These are phyloP conservation scores for Pichia manshurica DNA, from an alignment of 805 yeast genomes.

Conservation along the genomic window DNA sequence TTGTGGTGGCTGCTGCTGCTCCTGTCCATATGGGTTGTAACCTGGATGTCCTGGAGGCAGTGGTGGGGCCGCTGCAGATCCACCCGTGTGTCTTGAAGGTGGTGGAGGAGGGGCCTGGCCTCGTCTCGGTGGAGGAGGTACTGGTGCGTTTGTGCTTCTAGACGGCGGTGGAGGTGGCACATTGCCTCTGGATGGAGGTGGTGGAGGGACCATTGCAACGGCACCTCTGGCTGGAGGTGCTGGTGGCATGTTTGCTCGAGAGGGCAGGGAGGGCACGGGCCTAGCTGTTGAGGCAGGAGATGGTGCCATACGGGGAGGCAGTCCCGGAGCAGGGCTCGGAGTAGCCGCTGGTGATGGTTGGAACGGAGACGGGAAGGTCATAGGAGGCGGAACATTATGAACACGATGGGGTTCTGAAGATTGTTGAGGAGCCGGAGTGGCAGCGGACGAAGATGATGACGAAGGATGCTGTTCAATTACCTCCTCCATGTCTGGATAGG, in stretches of 20 bases:
- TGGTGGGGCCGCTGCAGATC: constrained; percentile 5
- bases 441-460: constrained; percentile 11
- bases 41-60: constrained; percentile 8
- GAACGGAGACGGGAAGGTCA: constrained; percentile 6
- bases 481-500: constrained; percentile 8
- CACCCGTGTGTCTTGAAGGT: constrained; percentile 28
- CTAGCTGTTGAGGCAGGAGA: constrained; percentile 24
- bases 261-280: constrained; percentile 6
- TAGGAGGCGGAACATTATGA: constrained; percentile 19
- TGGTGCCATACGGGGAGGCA: constrained; percentile 23
- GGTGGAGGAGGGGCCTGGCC: constrained; percentile 39
- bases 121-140: constrained; percentile 35
- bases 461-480: constrained; percentile 4
- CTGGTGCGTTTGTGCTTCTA: constrained; percentile 24
- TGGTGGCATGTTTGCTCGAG: constrained; percentile 20
- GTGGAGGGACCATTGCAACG: constrained; percentile 20
- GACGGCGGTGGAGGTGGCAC: constrained; percentile 46
- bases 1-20: constrained; percentile 1
- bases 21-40: neutral
- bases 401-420: neutral
- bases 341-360: constrained; percentile 3
- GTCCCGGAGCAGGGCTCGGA: constrained; percentile 17
- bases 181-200: constrained; percentile 27
- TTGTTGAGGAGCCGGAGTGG: constrained; percentile 12
- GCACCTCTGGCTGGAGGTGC: constrained; percentile 27